phyloP scores from a whole-genome alignment of 208 protist species.

The Leishmania martiniquensis region DNA sequence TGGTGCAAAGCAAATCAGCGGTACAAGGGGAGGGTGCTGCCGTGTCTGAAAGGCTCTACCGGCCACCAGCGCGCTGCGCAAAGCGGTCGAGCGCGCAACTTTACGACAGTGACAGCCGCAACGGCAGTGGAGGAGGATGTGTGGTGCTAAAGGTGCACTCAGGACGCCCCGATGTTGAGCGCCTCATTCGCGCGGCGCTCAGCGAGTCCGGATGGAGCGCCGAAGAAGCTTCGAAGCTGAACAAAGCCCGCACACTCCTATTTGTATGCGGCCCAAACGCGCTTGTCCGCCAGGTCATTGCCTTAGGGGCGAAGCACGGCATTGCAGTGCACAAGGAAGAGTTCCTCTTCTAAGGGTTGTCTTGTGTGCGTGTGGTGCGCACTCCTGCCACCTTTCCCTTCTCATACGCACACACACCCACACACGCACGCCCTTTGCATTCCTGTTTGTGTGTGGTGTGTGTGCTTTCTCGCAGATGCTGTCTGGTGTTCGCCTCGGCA shows the following conservation, averaged over 20 bases:
- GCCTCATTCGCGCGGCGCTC: conserved; percentile 3
- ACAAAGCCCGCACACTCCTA: conserved; percentile 3
- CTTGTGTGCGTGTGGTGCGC: background rate
- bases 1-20: background rate
- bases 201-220: background rate
- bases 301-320: background rate
- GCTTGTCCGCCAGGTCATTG: conserved; percentile 2
- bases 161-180: conserved; percentile 3
- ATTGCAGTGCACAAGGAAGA: conserved; percentile 6
- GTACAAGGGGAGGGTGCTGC: background rate
- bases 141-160: background rate
- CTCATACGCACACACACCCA: background rate
- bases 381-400: background rate
- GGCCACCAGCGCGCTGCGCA: background rate
- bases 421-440: background rate
- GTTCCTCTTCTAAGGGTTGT: conserved; percentile 1
- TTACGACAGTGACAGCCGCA: background rate
- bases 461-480: no score
- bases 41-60: background rate
- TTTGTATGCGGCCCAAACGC: conserved; percentile 9
- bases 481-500: no score
- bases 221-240: background rate
- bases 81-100: background rate
- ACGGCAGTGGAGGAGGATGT: background rate
- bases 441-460: no score